Percentiles rank a stretch among this genome's conserved stretches.
phyloP scores from a whole-genome alignment of 1,139 yeast species.

The Casaregolazyma suthepensis region DNA sequence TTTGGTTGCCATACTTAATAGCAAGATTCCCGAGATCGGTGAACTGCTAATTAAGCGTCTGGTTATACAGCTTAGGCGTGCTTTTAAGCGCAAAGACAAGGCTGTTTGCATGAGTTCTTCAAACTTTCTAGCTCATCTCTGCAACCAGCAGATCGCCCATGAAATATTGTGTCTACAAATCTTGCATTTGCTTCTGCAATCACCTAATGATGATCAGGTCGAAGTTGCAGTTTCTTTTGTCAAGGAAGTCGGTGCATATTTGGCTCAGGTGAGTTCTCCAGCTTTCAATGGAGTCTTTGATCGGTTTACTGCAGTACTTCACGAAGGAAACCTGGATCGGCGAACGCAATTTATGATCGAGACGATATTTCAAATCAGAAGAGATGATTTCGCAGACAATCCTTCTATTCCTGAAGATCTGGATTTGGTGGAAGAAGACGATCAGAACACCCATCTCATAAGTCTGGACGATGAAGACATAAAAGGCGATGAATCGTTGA shows the following conservation, averaged over 20 bases:
- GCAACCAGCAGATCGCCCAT: slow-evolving; percentile 59
- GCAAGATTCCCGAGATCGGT: slow-evolving; percentile 68
- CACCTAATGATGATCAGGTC: slow-evolving; percentile 49
- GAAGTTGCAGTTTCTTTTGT: slow-evolving; percentile 44
- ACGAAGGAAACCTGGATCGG: slow-evolving; percentile 45
- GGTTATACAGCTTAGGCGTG: slow-evolving; percentile 53
- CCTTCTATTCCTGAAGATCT: slow-evolving; percentile 41
- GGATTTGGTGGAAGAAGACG: slow-evolving; percentile 63
- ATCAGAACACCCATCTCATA: slow-evolving; percentile 52
- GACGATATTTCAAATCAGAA: slow-evolving; percentile 46
- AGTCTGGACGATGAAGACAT: slow-evolving; percentile 46
- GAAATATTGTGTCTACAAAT: slow-evolving; percentile 62
- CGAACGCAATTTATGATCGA: slow-evolving; percentile 48
- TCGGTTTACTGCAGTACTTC: slow-evolving; percentile 52
- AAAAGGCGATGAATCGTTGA: slow-evolving; percentile 43
- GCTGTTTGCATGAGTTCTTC: slow-evolving; percentile 39
- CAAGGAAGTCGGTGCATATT: slow-evolving; percentile 40
- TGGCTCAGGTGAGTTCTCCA: slow-evolving; percentile 38
- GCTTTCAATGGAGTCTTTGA: slow-evolving; percentile 54
- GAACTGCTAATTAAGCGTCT: slow-evolving; percentile 49
- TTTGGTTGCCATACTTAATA: slow-evolving; percentile 54
- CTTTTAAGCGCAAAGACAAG: slow-evolving; percentile 46
- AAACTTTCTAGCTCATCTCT: slow-evolving; percentile 54
- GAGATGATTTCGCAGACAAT: slow-evolving; percentile 42
- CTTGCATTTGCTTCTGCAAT: slow-evolving; percentile 49